Conservation (phyloP, 805 yeast species). For the Kodamaea kaohsiungensis region DNA sequence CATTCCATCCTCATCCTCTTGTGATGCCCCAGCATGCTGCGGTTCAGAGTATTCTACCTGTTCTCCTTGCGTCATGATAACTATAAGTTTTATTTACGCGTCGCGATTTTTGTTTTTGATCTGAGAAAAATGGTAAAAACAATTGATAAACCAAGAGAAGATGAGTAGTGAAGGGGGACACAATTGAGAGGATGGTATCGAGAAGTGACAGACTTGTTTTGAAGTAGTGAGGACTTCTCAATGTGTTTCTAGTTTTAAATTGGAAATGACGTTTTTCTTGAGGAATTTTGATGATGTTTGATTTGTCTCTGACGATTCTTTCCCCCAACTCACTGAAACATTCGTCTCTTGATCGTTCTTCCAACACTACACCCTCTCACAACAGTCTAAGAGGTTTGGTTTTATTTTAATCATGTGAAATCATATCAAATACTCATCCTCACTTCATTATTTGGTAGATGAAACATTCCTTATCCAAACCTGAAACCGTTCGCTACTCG, state of each 20-base stretch:
- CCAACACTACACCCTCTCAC: no score
- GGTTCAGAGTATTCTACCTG: slow-evolving; percentile 6
- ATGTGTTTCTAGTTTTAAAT: no score
- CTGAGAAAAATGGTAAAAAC: background rate
- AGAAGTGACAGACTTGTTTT: no score
- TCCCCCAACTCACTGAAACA: no score
- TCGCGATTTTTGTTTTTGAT: slow-evolving; percentile 5
- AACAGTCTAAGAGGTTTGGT: no score
- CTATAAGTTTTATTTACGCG: slow-evolving; percentile 1
- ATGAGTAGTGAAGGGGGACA: background rate
- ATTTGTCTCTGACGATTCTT: no score
- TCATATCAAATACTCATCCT: background rate
- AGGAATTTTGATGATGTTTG: no score
- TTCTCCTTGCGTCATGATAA: slow-evolving; percentile 13
- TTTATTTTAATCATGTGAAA: background rate
- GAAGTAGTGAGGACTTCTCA: no score
- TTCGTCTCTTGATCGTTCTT: no score
- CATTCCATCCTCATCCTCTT: slow-evolving; percentile 53
- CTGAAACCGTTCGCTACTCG: background rate
- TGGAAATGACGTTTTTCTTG: no score
- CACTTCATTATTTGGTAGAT: background rate
- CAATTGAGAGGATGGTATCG: no score
- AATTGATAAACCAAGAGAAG: background rate
- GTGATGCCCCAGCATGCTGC: slow-evolving; percentile 4
- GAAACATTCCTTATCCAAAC: background rate